A percentile compares a stretch with the other conserved stretches of the same genome.
These are phyloP conservation scores for Akanthomyces lecanii DNA, from an alignment of 2,329 filamentous ascomycete genomes.

Conservation along the genomic window DNA sequence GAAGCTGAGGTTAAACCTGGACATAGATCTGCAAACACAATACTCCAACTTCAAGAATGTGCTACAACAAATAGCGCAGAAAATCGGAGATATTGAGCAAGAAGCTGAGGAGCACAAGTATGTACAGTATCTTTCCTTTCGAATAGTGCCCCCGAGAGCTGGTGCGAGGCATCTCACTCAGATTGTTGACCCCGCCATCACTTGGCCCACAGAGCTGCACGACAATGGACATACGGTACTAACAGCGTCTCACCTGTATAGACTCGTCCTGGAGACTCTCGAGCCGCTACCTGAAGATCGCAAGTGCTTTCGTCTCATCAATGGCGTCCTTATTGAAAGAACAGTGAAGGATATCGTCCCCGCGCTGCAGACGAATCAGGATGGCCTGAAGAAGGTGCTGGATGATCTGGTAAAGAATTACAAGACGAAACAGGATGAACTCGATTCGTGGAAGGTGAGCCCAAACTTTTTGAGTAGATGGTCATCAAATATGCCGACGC, in stretches of 20 bases:
- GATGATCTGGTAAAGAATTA: constrained; percentile 96
- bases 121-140: constrained; percentile 33
- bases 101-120: constrained; percentile 98
- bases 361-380: constrained; percentile 86
- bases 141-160: neutral
- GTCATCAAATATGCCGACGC: constrained; percentile 13
- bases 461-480: neutral
- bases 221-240: neutral
- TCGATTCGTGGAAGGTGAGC: constrained; percentile 94
- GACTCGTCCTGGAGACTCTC: constrained; percentile 90
- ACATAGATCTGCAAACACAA: constrained; percentile 69
- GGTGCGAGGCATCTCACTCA: neutral
- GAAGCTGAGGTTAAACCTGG: constrained; percentile 8
- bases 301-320: constrained; percentile 98
- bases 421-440: constrained; percentile 86
- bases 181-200: neutral
- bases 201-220: neutral
- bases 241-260: constrained; percentile 35
- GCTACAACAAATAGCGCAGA: constrained; percentile 88
- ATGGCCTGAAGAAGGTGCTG: constrained; percentile 88
- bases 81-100: constrained; percentile 96
- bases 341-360: constrained; percentile 92
- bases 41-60: constrained; percentile 74
- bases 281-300: constrained; percentile 76
- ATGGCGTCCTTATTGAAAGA: constrained; percentile 90